Conservation (phyloP, 2,329 filamentous ascomycete genomes). For the Fusarium pseudoanthophilum region DNA sequence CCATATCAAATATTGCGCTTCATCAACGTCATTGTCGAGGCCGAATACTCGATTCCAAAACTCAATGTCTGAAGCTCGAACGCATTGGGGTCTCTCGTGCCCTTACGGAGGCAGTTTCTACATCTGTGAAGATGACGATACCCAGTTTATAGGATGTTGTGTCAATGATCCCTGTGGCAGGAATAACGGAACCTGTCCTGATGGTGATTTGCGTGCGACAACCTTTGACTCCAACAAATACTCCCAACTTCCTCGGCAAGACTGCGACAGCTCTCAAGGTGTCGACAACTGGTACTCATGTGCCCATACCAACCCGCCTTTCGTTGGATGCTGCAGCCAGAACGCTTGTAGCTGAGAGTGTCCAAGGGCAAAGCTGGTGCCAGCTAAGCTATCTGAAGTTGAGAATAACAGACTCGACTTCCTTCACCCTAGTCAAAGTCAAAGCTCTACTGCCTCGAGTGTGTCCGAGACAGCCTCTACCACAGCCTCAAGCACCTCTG, state of each 20-base stretch:
- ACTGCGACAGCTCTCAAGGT: conserved; percentile 43
- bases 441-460: conserved; percentile 1
- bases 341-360: conserved; percentile 39
- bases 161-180: conserved; percentile 49
- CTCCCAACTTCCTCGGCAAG: conserved; percentile 47
- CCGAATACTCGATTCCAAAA: not conserved
- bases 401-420: conserved; percentile 29
- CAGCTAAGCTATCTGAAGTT: conserved; percentile 23
- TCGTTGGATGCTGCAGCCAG: conserved; percentile 53
- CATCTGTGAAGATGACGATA: conserved; percentile 48
- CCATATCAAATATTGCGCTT: not conserved
- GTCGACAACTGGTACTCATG: conserved; percentile 52
- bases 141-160: conserved; percentile 56
- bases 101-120: conserved; percentile 51
- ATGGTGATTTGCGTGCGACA: conserved; percentile 41
- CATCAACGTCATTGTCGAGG: not conserved
- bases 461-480: conserved; percentile 11
- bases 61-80: conserved; percentile 28
- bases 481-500: conserved; percentile 11
- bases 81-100: conserved; percentile 48
- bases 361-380: conserved; percentile 18
- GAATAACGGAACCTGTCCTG: conserved; percentile 49
- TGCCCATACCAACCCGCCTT: conserved; percentile 46
- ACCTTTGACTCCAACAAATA: conserved; percentile 49
- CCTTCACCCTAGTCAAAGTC: conserved; percentile 19